These are phyloP conservation scores for Wickerhamiella domercqiae DNA, from an alignment of 805 yeast genomes.

Conservation along the genomic window DNA sequence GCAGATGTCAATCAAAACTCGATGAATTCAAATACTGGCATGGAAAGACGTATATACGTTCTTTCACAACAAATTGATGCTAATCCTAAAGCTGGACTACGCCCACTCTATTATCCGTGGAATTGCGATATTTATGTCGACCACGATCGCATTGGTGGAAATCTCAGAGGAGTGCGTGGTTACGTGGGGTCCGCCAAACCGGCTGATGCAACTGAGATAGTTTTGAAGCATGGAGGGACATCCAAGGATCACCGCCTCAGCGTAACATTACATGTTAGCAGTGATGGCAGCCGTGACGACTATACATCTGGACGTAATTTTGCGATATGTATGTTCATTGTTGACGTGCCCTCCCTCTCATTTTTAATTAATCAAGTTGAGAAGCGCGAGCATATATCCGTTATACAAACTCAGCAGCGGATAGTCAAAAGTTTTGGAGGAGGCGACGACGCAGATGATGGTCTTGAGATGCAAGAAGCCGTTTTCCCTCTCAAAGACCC, in stretches of 20 bases:
- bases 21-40: slow-evolving; percentile 31
- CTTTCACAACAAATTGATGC: slow-evolving; percentile 30
- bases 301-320: slow-evolving; percentile 20
- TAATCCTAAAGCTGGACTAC: slow-evolving; percentile 1
- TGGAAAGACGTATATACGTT: slow-evolving; percentile 31
- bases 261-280: slow-evolving; percentile 30
- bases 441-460: slow-evolving; percentile 59
- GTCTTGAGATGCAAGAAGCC: slow-evolving; percentile 50
- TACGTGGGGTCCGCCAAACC: slow-evolving; percentile 69
- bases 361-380: no score
- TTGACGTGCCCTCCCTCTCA: no score
- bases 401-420: slow-evolving; percentile 34
- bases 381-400: slow-evolving; percentile 42
- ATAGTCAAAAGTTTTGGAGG: slow-evolving; percentile 28
- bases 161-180: slow-evolving; percentile 61
- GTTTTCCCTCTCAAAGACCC: slow-evolving; percentile 65
- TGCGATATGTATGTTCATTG: slow-evolving; percentile 40
- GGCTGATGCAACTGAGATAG: slow-evolving; percentile 51
- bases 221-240: slow-evolving; percentile 5
- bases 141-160: slow-evolving; percentile 32
- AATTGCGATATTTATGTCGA: slow-evolving; percentile 58
- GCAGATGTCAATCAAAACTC: no score
- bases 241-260: slow-evolving; percentile 5
- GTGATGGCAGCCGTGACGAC: slow-evolving; percentile 45
- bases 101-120: slow-evolving; percentile 46